phyloP scores from a whole-genome alignment of 2,329 filamentous ascomycete genomes.

The Clarireedia homoeocarpa region DNA sequence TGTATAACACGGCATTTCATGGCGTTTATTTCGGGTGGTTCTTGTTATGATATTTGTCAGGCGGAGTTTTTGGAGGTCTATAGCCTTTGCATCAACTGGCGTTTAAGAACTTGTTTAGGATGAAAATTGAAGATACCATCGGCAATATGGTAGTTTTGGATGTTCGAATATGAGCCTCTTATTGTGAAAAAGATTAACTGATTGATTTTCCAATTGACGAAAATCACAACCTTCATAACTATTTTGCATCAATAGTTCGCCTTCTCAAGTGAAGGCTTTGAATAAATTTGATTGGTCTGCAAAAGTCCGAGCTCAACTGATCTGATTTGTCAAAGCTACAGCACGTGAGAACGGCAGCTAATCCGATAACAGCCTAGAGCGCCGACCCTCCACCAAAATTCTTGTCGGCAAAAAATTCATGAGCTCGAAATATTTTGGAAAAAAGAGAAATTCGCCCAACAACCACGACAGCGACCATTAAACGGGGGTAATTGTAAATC shows the following conservation, averaged over 20 bases:
- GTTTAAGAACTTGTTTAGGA: conserved; percentile 13
- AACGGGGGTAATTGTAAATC: conserved; percentile 6
- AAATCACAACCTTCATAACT: too few relatives aligned
- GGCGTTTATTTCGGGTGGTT: conserved; percentile 7
- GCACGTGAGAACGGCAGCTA: not conserved
- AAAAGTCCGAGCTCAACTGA: not conserved
- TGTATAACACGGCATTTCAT: conserved; percentile 9
- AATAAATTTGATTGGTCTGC: not conserved
- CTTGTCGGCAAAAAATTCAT: conserved; percentile 10
- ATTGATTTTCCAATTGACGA: too few relatives aligned
- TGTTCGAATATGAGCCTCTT: too few relatives aligned
- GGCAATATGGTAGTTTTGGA: not conserved
- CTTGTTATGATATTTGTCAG: conserved; percentile 1
- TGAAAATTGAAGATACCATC: conserved; percentile 12
- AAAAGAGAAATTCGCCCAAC: conserved; percentile 4
- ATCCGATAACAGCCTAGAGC: not conserved
- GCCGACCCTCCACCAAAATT: conserved; percentile 8
- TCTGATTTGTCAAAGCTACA: not conserved
- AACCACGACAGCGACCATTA: conserved; percentile 1
- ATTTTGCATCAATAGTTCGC: too few relatives aligned
- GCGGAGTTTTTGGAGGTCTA: conserved; percentile 6
- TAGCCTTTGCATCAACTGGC: conserved; percentile 14
- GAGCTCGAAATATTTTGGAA: conserved; percentile 11
- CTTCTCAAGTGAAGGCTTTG: too few relatives aligned
- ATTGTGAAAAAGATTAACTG: too few relatives aligned